These are phyloP conservation scores for Kuraishia ogatae DNA, from an alignment of 805 yeast genomes.

Conservation along the genomic window DNA sequence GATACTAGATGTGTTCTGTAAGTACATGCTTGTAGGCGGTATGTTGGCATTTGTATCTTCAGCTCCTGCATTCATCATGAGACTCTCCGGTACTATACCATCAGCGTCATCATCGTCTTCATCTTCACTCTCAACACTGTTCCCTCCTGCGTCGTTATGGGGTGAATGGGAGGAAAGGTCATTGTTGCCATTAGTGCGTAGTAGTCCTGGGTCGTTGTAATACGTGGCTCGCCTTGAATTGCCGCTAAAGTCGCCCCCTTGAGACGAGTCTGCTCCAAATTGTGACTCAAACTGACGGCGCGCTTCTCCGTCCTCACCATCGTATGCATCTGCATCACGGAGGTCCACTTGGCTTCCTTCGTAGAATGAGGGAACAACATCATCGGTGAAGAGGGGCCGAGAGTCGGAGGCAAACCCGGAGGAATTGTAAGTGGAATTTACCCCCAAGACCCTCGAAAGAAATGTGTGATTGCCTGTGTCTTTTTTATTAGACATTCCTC, in stretches of 20 bases:
- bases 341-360: constrained; percentile 5
- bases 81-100: constrained; percentile 2
- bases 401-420: constrained; percentile 8
- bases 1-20: background rate
- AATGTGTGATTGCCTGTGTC: constrained; percentile 37
- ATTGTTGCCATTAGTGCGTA: constrained; percentile 1
- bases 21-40: background rate
- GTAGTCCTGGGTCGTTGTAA: background rate
- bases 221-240: background rate
- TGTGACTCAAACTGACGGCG: constrained; percentile 7
- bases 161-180: background rate
- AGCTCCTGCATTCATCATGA: constrained; percentile 2
- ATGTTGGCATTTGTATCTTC: background rate
- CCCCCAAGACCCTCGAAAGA: constrained; percentile 56
- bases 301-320: constrained; percentile 7
- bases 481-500: constrained; percentile 5
- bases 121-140: background rate
- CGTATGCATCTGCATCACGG: constrained; percentile 8
- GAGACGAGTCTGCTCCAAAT: background rate
- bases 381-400: constrained; percentile 18
- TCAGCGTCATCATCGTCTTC: constrained; percentile 1
- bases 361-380: constrained; percentile 3
- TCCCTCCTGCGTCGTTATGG: background rate
- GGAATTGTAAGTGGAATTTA: constrained; percentile 19
- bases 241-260: background rate